phyloP scores from a whole-genome alignment of 139 green algal genomes.

The Deuterostichococcus epilithicus region DNA sequence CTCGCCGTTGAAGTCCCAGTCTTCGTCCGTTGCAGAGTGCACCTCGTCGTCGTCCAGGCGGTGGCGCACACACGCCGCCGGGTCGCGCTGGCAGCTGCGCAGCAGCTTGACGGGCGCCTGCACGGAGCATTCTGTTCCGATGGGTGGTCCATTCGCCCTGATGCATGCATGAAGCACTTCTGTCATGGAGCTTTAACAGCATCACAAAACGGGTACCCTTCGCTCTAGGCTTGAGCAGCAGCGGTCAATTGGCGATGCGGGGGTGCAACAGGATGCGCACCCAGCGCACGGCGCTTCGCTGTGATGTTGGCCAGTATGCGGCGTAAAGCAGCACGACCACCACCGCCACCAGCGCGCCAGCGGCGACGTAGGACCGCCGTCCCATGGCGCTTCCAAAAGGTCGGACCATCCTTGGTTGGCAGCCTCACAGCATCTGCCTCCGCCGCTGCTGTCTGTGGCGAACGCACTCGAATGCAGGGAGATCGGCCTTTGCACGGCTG shows the following conservation, averaged over 20 bases:
- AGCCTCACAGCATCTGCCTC: too few species aligned
- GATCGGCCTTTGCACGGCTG: too few species aligned
- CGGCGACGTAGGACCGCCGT: background rate
- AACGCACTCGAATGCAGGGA: too few species aligned
- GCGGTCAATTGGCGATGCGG: too few species aligned
- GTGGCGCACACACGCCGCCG: conserved; percentile 19
- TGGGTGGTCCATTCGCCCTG: too few species aligned
- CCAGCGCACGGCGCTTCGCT: background rate
- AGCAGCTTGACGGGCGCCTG: conserved; percentile 2
- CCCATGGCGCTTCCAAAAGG: background rate
- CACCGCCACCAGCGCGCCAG: background rate
- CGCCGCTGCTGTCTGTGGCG: too few species aligned
- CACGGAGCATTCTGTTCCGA: background rate
- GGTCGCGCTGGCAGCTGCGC: conserved; percentile 18
- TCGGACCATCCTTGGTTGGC: background rate
- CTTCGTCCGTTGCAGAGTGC: background rate
- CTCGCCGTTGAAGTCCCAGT: background rate
- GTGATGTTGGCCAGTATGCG: background rate
- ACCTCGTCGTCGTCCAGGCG: background rate
- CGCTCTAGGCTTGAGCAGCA: too few species aligned
- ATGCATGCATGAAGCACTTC: background rate
- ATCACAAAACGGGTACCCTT: too few species aligned
- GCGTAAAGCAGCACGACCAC: background rate
- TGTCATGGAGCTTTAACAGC: background rate
- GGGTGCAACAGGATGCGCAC: background rate